phyloP scores from a whole-genome alignment of 169 alveolate species.

The Plasmodium knowlesi region DNA sequence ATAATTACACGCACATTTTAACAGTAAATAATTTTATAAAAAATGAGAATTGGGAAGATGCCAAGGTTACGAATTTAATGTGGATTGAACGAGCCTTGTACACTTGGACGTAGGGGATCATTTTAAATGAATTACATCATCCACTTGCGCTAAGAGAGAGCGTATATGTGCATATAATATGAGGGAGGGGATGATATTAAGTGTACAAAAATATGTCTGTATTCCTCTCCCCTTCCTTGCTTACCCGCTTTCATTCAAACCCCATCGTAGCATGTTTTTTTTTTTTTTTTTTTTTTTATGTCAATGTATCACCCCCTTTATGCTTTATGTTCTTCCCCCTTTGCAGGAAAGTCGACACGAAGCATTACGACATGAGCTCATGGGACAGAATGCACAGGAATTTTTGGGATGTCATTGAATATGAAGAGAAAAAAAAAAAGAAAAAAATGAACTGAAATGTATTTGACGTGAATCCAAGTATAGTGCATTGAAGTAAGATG shows the following conservation, averaged over 20 bases:
- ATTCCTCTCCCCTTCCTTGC: not conserved
- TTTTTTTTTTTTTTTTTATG: not conserved
- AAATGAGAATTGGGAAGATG: constrained; percentile 9
- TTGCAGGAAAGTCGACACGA: constrained; percentile 26
- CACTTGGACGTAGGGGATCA: constrained; percentile 41
- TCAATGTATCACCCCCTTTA: not conserved
- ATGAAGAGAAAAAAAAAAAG: constrained; percentile 35
- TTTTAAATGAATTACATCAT: not conserved
- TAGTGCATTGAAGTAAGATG: not conserved
- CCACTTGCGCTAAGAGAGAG: not conserved
- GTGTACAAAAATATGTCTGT: not conserved
- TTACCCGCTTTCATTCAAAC: not conserved
- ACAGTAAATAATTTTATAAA: constrained; percentile 27
- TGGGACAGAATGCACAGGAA: constrained; percentile 37
- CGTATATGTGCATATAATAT: not conserved
- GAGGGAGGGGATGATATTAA: not conserved
- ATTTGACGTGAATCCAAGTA: not conserved
- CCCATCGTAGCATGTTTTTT: not conserved
- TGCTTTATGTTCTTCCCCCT: not conserved
- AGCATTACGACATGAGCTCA: constrained; percentile 25
- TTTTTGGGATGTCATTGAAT: constrained; percentile 73
- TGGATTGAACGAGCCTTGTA: constrained; percentile 62
- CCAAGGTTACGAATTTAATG: constrained; percentile 28
- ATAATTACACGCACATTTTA: constrained; percentile 27
- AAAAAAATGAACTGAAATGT: not conserved